phyloP scores from a whole-genome alignment of 352 stramenopile species.

The Phytophthora lateralis region DNA sequence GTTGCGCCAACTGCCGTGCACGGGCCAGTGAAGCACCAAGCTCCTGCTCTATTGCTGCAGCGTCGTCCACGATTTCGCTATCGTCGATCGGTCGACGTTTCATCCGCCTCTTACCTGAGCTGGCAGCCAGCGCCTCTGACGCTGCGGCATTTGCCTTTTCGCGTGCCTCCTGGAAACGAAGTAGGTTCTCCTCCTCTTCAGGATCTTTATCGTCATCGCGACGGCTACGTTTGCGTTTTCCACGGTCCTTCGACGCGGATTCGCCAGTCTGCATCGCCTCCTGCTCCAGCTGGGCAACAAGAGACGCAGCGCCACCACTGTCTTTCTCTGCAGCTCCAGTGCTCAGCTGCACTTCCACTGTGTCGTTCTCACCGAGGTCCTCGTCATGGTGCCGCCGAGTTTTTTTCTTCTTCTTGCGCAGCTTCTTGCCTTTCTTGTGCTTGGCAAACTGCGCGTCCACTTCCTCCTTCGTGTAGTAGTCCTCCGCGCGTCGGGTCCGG shows the following conservation, averaged over 20 bases:
- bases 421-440: conserved; percentile 82
- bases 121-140: conserved; percentile 45
- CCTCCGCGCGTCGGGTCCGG: conserved; percentile 52
- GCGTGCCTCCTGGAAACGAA: conserved; percentile 74
- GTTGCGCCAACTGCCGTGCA: conserved; percentile 59
- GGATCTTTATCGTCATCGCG: conserved; percentile 40
- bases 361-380: conserved; percentile 44
- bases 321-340: conserved; percentile 18
- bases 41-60: conserved; percentile 67
- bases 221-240: conserved; percentile 48
- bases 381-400: conserved; percentile 53
- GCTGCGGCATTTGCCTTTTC: conserved; percentile 64
- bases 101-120: conserved; percentile 34
- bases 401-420: conserved; percentile 80
- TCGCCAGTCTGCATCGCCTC: conserved; percentile 46
- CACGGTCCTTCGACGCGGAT: conserved; percentile 50
- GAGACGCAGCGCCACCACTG: conserved; percentile 19
- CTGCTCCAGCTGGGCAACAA: conserved; percentile 72
- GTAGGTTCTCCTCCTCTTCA: conserved; percentile 57
- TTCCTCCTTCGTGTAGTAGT: conserved; percentile 89
- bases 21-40: conserved; percentile 76
- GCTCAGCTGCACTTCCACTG: conserved; percentile 29
- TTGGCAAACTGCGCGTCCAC: conserved; percentile 83
- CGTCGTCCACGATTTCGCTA: conserved; percentile 53
- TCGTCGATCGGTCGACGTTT: conserved; percentile 51